Evolutionary conservation across 2,329 filamentous ascomycete species (phyloP), one percentile per base, ranked within the genome.

Genomic region (Fusarium miscanthi): DNA sequence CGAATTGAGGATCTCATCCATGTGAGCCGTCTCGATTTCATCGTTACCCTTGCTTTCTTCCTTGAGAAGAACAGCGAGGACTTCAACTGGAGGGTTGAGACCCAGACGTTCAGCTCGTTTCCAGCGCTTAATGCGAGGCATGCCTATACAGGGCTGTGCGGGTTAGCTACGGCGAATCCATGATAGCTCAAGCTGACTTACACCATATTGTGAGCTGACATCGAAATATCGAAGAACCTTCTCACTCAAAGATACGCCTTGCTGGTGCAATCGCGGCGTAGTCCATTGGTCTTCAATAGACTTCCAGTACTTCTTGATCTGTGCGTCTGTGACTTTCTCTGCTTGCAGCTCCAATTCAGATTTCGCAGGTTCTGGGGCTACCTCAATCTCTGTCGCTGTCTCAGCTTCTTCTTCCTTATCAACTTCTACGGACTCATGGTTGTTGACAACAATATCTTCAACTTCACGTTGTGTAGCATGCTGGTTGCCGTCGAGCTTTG

Each of bases 171-270:
- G 41, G 37, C 6, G 30, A 14, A 43, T 35, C 38, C 16, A 25
- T 23, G 8, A 17, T 23, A n/a, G 27, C 19, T 11, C 16, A 25
- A 46, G 35, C 19, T n/a, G n/a, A 90, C 93, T 85, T 89, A 97
- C 94, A 63, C 96, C 96, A 81, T 93, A 99, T 78, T 97, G 93
- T 67, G 89, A 93, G 78, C 92, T 96, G 74, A 97, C 92, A 80
- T 99, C 96, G 82, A 96, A 99, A 80, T 97, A 93, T 71, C 95
- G 87, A 77, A 98, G 82, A 31, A 98, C 90, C 85, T 95, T 97
- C 86, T 98, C 95, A 62, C 92, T 87, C 49, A 93, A 74, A 16
- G 86, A 87, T 74, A 98, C 79, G 5, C 87, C 91, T 76, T 91
- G 82, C 82, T 97, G 94, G 78, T 98, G 96, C 40, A 97, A 90